Evolutionary conservation across 2,329 filamentous ascomycete species (phyloP).

Genomic region (Fusarium euwallaceae): DNA sequence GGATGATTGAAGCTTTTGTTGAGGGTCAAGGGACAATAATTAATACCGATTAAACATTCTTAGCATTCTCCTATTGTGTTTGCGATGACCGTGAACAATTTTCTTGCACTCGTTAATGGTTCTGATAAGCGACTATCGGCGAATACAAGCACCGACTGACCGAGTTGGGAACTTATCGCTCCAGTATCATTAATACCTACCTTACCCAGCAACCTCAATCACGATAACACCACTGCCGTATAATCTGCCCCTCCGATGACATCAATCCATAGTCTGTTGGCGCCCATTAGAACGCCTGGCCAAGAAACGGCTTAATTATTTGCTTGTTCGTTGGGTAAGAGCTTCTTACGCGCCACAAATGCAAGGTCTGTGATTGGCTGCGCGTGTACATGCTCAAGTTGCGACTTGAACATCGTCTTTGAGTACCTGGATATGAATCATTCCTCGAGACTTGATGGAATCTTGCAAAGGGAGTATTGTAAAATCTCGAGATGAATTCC

Average conservation of each 20-base stretch:
- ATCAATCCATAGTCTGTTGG: not conserved
- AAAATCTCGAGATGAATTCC: not conserved
- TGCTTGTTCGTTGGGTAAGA: not conserved
- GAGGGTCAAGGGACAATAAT: not conserved
- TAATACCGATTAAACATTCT: not conserved
- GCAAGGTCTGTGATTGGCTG: conserved; percentile 5
- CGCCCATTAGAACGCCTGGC: not conserved
- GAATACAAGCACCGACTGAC: conserved; percentile 19
- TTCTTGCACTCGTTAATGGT: conserved; percentile 13
- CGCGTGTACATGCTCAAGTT: not conserved
- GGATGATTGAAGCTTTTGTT: not conserved
- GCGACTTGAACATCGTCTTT: not conserved
- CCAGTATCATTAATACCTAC: too few relatives aligned
- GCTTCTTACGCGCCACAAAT: not conserved
- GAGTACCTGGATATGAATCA: not conserved
- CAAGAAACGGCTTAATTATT: not conserved
- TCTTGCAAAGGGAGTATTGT: not conserved
- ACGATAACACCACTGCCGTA: not conserved
- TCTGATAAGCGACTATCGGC: conserved; percentile 19
- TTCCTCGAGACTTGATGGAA: not conserved
- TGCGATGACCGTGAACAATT: not conserved
- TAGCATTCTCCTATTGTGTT: not conserved
- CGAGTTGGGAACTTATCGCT: not conserved
- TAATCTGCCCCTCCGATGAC: not conserved
- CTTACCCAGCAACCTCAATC: not conserved